Evolutionary conservation across 306 rosid genomes (phyloP).

Genomic region (Castanopsis chinensis): DNA sequence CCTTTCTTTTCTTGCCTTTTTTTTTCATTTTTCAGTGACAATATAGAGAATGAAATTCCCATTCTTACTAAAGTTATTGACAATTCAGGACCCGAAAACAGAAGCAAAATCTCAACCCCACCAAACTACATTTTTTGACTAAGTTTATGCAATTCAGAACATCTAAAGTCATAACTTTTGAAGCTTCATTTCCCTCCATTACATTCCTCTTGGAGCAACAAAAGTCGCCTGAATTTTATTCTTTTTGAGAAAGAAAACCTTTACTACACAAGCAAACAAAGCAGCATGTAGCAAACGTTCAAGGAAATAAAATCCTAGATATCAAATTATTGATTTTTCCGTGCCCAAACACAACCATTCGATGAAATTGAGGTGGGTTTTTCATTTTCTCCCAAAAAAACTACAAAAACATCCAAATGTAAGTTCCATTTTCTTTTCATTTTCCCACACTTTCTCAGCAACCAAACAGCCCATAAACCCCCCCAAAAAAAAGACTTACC

Average conservation of each 20-base stretch:
- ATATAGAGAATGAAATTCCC: background rate
- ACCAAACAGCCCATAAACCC: background rate
- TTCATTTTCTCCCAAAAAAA: background rate
- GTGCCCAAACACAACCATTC: background rate
- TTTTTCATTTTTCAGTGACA: background rate
- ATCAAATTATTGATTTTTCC: background rate
- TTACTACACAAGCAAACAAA: too few relatives aligned
- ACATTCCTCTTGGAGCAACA: background rate
- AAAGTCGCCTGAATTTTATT: background rate
- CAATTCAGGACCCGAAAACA: background rate
- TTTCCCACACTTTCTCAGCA: background rate
- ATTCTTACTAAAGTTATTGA: background rate
- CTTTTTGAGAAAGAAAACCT: too few relatives aligned
- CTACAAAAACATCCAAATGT: background rate
- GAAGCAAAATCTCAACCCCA: background rate
- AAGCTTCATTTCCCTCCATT: background rate
- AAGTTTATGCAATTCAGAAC: too few relatives aligned
- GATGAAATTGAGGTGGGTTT: background rate
- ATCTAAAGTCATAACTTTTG: background rate
- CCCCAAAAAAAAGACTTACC: constrained; percentile 28
- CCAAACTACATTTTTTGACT: too few relatives aligned
- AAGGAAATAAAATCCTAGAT: background rate
- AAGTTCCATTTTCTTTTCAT: background rate
- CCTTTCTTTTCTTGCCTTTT: background rate
- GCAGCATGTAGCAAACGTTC: background rate